Evolutionary conservation across 169 alveolate species (phyloP), one percentile per base, ranked within the genome.

Genomic region (Eimeria sp.): DNA sequence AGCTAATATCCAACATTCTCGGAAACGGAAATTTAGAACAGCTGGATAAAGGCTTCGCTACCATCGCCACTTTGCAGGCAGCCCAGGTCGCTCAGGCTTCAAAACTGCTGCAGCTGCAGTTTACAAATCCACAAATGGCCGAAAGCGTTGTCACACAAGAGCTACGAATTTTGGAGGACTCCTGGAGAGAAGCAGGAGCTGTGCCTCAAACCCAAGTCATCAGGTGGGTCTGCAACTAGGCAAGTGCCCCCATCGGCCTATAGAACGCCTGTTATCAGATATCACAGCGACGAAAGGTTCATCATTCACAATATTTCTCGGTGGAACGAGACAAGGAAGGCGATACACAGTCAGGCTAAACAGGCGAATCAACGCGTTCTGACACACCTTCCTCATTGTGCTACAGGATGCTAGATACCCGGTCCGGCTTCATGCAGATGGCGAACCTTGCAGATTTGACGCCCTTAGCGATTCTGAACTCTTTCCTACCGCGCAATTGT

Each of bases 41-140:
- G 43, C 82, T 87, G 49, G 94, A 87, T 14, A 40, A 83, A 37
- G 52, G 64, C 6, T 87, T 87, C 56, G 82, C 94, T 2, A 49
- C 94, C 37, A 87, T 87, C 60, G 94, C 30, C 54, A 64, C 94
- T 64, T 33, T 87, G 83, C 94, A 87, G 82, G 94, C 94, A 40
- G 85, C 83, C 20, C 80, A 66, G 25, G 94, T 87, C 46, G 94
- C 83, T 25, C 94, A 87, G 64, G 76, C 76, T 25, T 72, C 83
- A 43, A 87, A 66, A 27, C 83, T 87, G 49, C 72, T 87, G 94
- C 94, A 87, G 62, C 82, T 87, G 49, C 94, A 87, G 30, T 76
- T 64, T 62, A 27, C 37, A 83, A 14, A 46, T 20, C 83, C 94
- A 4, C 83, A 87, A 4, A 58, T 66, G 94, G 64, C 94, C 37